These are phyloP conservation scores for Aspergillus sojae DNA, from an alignment of 2,329 filamentous ascomycete species.

Conservation along the genomic window DNA sequence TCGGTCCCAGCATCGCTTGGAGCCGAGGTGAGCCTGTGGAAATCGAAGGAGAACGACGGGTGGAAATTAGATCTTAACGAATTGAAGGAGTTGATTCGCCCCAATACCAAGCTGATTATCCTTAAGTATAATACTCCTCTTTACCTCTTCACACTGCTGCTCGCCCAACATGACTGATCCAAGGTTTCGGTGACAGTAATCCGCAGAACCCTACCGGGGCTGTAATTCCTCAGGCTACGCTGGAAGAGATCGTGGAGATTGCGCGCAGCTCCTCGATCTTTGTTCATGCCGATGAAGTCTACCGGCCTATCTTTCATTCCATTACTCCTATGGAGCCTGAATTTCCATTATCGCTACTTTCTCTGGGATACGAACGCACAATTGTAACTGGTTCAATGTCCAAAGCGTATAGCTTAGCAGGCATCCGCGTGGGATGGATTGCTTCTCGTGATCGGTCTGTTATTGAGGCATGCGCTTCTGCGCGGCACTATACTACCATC, in stretches of 20 bases:
- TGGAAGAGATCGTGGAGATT: conserved; percentile 64
- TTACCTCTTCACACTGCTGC: conserved; percentile 55
- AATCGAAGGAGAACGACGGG: conserved; percentile 63
- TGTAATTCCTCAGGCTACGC: conserved; percentile 61
- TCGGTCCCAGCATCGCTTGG: conserved; percentile 73
- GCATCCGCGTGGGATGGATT: conserved; percentile 82
- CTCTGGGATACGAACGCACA: conserved; percentile 70
- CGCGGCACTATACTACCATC: conserved; percentile 83
- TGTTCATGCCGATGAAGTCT: conserved; percentile 78
- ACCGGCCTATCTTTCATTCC: conserved; percentile 78
- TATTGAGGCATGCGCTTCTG: conserved; percentile 64
- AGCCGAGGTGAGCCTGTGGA: conserved; percentile 77
- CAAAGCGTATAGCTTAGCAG: conserved; percentile 82
- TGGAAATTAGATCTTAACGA: conserved; percentile 70
- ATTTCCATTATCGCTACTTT: conserved; percentile 69
- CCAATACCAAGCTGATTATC: conserved; percentile 60
- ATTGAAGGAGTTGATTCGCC: conserved; percentile 62
- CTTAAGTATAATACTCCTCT: conserved; percentile 51
- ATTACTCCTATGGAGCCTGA: conserved; percentile 56
- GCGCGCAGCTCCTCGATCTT: conserved; percentile 64
- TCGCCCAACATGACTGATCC: conserved; percentile 53
- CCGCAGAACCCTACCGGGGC: conserved; percentile 82
- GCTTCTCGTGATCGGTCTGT: conserved; percentile 66
- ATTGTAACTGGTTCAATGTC: conserved; percentile 80
- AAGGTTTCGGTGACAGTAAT: conserved; percentile 67